A percentile compares a stretch with the other conserved stretches of the same genome.
phyloP scores from a whole-genome alignment of 208 protist species.

The Trypanosomatidae sp. region DNA sequence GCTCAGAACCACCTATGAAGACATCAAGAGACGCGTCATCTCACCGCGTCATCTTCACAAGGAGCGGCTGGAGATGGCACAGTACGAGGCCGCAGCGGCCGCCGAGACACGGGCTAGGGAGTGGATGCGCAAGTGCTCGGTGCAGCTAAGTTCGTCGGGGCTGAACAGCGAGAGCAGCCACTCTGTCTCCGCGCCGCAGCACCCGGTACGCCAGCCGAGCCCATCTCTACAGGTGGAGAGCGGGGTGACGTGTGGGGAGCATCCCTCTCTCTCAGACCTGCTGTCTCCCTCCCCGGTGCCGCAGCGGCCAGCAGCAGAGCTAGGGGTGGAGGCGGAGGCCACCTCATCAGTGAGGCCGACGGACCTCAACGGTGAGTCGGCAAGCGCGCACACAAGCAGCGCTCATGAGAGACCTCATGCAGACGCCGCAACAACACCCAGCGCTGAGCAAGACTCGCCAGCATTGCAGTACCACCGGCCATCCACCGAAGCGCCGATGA shows the following conservation, averaged over 20 bases:
- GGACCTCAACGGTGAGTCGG: background rate
- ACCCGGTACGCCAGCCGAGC: background rate
- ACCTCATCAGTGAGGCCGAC: background rate
- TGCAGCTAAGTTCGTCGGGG: background rate
- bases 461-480: background rate
- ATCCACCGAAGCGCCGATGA: background rate
- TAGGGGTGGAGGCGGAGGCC: background rate
- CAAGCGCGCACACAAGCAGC: background rate
- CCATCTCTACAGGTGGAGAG: conserved; percentile 4
- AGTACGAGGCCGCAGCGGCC: conserved; percentile 15
- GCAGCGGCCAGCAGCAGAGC: background rate
- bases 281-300: background rate
- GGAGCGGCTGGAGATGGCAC: conserved; percentile 7
- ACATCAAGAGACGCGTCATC: background rate
- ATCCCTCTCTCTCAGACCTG: background rate
- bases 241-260: background rate
- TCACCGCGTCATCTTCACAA: background rate
- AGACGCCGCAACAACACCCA: background rate
- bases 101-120: background rate
- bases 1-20: background rate
- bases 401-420: background rate
- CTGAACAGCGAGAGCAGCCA: background rate
- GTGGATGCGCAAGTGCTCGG: background rate
- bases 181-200: background rate
- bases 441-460: background rate